Conservation (phyloP, 2,329 filamentous ascomycete genomes). For the Camptophora hylomeconis region DNA sequence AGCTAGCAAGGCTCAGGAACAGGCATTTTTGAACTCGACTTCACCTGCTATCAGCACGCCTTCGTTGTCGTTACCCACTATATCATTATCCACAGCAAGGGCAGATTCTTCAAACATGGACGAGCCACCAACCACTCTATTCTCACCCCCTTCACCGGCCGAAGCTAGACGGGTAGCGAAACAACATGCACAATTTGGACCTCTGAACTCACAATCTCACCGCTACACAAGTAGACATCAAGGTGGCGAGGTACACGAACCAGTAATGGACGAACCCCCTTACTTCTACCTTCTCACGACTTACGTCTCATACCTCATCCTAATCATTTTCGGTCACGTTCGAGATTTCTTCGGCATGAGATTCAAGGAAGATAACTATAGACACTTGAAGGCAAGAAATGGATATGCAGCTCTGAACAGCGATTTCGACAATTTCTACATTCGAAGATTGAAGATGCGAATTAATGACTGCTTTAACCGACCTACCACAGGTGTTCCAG, state of each 20-base stretch:
- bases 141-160: constrained; percentile 74
- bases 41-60: constrained; percentile 55
- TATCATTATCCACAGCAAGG: constrained; percentile 78
- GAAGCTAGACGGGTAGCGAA: constrained; percentile 64
- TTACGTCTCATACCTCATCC: constrained; percentile 92
- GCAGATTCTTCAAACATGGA: constrained; percentile 64
- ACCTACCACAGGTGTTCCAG: constrained; percentile 83
- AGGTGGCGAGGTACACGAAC: constrained; percentile 65
- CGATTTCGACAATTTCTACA: constrained; percentile 98
- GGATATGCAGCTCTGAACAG: constrained; percentile 93
- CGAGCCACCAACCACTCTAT: constrained; percentile 64
- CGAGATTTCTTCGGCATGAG: constrained; percentile 96
- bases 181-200: constrained; percentile 83
- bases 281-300: constrained; percentile 96
- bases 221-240: constrained; percentile 81
- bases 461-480: constrained; percentile 96
- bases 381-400: constrained; percentile 66
- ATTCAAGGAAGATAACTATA: constrained; percentile 78
- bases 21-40: constrained; percentile 46
- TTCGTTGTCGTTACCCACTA: constrained; percentile 70
- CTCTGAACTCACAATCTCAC: constrained; percentile 66
- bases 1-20: constrained; percentile 46
- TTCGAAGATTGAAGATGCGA: constrained; percentile 77
- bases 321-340: constrained; percentile 90
- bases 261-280: constrained; percentile 85